Evolutionary conservation across 1,284 basidiomycete genomes (phyloP).

Genomic region (Tilletia caries): DNA sequence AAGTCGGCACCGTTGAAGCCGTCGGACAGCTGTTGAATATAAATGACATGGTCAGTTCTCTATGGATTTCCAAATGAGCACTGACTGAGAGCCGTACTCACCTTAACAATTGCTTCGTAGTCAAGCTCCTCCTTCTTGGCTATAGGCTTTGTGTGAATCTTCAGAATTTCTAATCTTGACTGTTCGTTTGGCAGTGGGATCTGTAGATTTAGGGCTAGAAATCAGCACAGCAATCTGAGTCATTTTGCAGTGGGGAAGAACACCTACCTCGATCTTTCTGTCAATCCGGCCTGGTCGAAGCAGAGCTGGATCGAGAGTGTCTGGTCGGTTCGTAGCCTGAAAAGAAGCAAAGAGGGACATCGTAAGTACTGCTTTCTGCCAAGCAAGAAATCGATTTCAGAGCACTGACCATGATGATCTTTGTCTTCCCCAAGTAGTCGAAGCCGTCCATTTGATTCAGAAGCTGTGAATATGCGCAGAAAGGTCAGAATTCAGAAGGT

Average conservation of each 20-base stretch:
- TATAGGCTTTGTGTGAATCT: conserved; percentile 91
- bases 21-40: conserved; percentile 63
- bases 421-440: conserved; percentile 90
- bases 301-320: conserved; percentile 91
- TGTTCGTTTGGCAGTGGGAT: conserved; percentile 97
- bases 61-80: too few relatives aligned
- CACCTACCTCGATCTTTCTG: conserved; percentile 76
- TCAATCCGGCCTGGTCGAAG: conserved; percentile 93
- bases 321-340: conserved; percentile 49
- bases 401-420: conserved; percentile 76
- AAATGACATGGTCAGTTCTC: neutral
- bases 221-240: neutral
- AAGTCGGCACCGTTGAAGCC: conserved; percentile 64
- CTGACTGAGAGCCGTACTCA: neutral
- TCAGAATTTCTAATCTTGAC: conserved; percentile 86
- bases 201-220: conserved; percentile 24
- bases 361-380: neutral
- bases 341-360: neutral
- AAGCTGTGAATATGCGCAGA: conserved; percentile 57
- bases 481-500: too few relatives aligned
- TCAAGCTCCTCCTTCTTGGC: conserved; percentile 77
- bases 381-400: too few relatives aligned
- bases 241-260: neutral
- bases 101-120: conserved; percentile 73
- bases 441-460: conserved; percentile 99